A percentile compares a stretch with the other conserved stretches of the same genome.
Evolutionary conservation across 768 basidiomycete species (phyloP).

Genomic region (Kwoniella sp.): DNA sequence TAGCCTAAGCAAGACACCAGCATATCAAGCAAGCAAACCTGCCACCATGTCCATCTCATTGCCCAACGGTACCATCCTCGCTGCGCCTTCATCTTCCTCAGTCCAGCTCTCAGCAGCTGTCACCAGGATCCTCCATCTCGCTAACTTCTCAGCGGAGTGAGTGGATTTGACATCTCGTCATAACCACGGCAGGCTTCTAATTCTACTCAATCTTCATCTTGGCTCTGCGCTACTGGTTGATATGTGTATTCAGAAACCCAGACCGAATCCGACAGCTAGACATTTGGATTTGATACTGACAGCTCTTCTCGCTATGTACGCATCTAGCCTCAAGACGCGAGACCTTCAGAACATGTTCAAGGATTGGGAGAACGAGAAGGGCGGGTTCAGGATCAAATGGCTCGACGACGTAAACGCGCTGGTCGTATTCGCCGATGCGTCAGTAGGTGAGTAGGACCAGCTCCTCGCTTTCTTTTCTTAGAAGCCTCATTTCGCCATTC

Average conservation of each 20-base stretch:
- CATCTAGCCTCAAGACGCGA: slow-evolving; percentile 76
- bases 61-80: slow-evolving; percentile 49
- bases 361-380: slow-evolving; percentile 80
- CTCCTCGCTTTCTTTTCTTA: too few relatives aligned
- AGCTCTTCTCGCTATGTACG: too few relatives aligned
- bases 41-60: slow-evolving; percentile 50
- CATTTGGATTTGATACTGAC: background rate
- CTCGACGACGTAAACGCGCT: slow-evolving; percentile 92
- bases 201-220: too few relatives aligned
- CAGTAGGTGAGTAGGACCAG: slow-evolving; percentile 70
- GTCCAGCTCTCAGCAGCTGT: slow-evolving; percentile 79
- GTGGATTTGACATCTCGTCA: slow-evolving; percentile 18
- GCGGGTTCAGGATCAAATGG: slow-evolving; percentile 99
- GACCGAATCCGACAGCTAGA: too few relatives aligned
- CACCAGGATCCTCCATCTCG: slow-evolving; percentile 87
- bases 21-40: background rate
- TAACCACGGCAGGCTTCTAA: too few relatives aligned
- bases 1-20: too few relatives aligned
- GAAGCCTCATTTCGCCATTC: too few relatives aligned
- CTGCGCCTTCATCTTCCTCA: slow-evolving; percentile 40
- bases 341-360: slow-evolving; percentile 90
- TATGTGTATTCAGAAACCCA: too few relatives aligned
- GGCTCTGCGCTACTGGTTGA: background rate
- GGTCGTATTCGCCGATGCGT: slow-evolving; percentile 90
- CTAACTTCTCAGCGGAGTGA: slow-evolving; percentile 84